These are phyloP conservation scores for Claviceps sp. DNA, from an alignment of 2,329 filamentous ascomycete genomes.

Conservation along the genomic window DNA sequence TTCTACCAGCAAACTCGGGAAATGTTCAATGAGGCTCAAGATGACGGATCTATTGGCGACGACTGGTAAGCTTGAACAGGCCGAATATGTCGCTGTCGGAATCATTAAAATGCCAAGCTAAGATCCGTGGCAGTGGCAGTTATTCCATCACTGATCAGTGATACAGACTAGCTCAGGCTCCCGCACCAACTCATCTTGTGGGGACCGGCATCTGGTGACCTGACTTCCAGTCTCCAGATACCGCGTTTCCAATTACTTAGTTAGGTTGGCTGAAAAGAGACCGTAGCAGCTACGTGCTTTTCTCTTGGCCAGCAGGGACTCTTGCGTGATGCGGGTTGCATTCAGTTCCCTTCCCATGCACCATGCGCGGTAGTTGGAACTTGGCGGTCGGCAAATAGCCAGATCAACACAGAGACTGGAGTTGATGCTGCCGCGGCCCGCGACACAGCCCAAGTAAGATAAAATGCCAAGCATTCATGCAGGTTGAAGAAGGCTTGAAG, in stretches of 20 bases:
- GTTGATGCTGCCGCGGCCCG: background rate
- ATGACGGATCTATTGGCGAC: background rate
- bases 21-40: background rate
- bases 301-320: background rate
- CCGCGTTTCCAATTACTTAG: background rate
- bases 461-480: background rate
- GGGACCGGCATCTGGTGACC: no score
- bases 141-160: background rate
- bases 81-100: background rate
- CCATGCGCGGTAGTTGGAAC: background rate
- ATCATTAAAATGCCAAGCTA: background rate
- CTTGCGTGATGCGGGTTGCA: background rate
- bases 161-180: no score
- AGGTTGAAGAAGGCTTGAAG: background rate
- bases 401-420: background rate
- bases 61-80: background rate
- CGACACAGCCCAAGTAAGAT: background rate
- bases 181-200: no score
- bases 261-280: background rate
- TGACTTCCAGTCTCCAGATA: background rate
- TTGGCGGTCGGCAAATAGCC: background rate
- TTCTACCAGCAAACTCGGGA: slow-evolving; percentile 3
- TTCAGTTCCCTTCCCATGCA: no score
- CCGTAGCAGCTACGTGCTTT: background rate
- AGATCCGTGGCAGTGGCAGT: background rate